Percentiles rank a stretch among this genome's conserved stretches.
phyloP scores from a whole-genome alignment of 805 yeast genomes.

The Saccharomycopsis javanensis region DNA sequence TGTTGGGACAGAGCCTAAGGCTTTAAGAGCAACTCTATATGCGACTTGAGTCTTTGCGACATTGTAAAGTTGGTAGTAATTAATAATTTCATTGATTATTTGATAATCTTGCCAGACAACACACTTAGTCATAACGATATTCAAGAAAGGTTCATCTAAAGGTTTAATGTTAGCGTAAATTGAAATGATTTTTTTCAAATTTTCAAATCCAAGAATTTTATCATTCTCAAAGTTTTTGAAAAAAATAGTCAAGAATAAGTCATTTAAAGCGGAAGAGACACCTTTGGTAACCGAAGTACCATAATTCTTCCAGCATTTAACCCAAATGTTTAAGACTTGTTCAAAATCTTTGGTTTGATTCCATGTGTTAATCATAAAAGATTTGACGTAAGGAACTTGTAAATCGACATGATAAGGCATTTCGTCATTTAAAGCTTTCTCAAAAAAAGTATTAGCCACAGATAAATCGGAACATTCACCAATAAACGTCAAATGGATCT shows the following conservation, averaged over 20 bases:
- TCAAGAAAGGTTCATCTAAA: conserved; percentile 74
- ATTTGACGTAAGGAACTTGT: conserved; percentile 65
- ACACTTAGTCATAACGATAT: conserved; percentile 59
- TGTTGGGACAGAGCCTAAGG: conserved; percentile 55
- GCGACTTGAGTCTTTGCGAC: conserved; percentile 59
- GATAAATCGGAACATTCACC: conserved; percentile 66
- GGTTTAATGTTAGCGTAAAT: conserved; percentile 47
- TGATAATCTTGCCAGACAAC: conserved; percentile 57
- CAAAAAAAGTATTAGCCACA: conserved; percentile 65
- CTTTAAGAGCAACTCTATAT: conserved; percentile 61
- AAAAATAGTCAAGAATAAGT: conserved; percentile 57
- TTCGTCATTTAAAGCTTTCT: conserved; percentile 56
- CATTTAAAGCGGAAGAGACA: conserved; percentile 62
- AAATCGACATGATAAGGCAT: conserved; percentile 65
- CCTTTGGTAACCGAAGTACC: conserved; percentile 53
- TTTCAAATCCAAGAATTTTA: conserved; percentile 42
- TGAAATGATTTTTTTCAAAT: conserved; percentile 47
- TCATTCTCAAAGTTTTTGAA: conserved; percentile 48
- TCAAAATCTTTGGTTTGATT: conserved; percentile 47
- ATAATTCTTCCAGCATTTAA: conserved; percentile 47
- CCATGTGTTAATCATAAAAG: conserved; percentile 53
- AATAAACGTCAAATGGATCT: conserved; percentile 68
- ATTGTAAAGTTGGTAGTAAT: conserved; percentile 47
- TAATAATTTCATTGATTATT: conserved; percentile 55
- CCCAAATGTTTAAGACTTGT: conserved; percentile 53